Evolutionary conservation across 257 asterid genomes (phyloP).

Genomic region (Solanum corneliomulleri): DNA sequence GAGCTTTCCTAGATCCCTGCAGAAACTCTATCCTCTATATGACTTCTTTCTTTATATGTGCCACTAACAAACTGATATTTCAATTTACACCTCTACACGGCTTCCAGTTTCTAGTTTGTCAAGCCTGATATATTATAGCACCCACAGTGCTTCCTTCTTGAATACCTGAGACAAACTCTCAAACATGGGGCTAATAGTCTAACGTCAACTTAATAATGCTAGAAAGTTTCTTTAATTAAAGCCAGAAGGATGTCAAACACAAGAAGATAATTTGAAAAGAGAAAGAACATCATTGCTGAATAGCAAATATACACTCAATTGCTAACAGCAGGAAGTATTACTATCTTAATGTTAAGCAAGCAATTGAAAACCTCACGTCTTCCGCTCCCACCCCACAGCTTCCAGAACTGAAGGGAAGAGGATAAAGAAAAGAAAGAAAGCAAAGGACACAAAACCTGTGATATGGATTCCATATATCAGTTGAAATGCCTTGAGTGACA

Average conservation of each 20-base stretch:
- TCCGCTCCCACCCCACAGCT: neutral
- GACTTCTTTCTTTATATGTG: neutral
- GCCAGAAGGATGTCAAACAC: neutral
- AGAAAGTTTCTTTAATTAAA: neutral
- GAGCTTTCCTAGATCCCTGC: neutral
- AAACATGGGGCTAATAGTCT: neutral
- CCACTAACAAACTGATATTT: neutral
- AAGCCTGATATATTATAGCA: neutral
- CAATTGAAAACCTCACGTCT: neutral
- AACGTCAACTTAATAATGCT: neutral
- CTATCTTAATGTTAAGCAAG: neutral
- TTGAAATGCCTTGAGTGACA: neutral
- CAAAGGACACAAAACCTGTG: constrained; percentile 22
- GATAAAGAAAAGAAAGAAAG: neutral
- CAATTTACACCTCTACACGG: neutral
- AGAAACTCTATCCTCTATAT: neutral
- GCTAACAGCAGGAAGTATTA: neutral
- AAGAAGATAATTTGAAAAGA: neutral
- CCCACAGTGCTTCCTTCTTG: neutral
- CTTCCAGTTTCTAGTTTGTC: neutral
- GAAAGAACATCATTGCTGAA: neutral
- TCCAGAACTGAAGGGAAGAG: neutral
- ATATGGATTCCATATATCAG: constrained; percentile 19
- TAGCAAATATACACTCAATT: neutral
- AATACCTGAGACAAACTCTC: neutral